Conservation (phyloP, 768 basidiomycete genomes). For the Pholiota conissans region DNA sequence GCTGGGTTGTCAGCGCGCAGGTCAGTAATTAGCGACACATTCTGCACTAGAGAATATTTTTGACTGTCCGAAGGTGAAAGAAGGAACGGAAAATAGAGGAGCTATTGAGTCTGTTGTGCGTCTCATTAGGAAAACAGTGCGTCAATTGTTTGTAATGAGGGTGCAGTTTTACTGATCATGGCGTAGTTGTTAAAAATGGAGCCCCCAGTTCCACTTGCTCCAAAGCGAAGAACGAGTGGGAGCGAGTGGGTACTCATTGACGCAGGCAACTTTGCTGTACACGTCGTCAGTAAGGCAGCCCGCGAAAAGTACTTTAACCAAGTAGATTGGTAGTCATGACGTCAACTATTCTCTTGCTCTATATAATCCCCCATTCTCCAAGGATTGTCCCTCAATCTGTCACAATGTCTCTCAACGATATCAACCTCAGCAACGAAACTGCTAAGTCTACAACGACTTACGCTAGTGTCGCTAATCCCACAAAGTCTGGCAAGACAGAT, state of each 20-base stretch:
- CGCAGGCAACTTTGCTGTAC: conserved; percentile 77
- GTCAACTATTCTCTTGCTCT: conserved; percentile 18
- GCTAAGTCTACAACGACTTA: conserved; percentile 35
- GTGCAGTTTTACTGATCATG: conserved; percentile 3
- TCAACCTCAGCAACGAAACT: conserved; percentile 17
- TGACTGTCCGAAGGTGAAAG: conserved; percentile 60
- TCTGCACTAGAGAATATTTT: neutral
- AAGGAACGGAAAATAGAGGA: conserved; percentile 79
- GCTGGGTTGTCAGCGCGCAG: conserved; percentile 75
- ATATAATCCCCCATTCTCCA: conserved; percentile 10
- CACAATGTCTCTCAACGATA: conserved; percentile 36
- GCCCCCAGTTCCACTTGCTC: conserved; percentile 61
- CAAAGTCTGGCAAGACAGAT: conserved; percentile 34
- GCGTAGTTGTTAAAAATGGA: conserved; percentile 55
- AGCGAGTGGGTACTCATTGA: conserved; percentile 88
- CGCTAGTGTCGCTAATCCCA: conserved; percentile 47
- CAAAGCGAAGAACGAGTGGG: conserved; percentile 60
- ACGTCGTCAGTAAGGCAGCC: conserved; percentile 67
- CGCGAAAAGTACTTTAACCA: conserved; percentile 65
- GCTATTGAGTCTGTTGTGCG: conserved; percentile 76
- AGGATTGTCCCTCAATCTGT: neutral
- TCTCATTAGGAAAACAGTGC: conserved; percentile 66
- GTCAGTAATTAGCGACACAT: conserved; percentile 30
- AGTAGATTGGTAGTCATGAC: conserved; percentile 27
- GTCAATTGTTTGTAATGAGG: conserved; percentile 26